Base-by-base conservation (phyloP, 202 grass and related monocot genomes). In the Setaria italica region DNA sequence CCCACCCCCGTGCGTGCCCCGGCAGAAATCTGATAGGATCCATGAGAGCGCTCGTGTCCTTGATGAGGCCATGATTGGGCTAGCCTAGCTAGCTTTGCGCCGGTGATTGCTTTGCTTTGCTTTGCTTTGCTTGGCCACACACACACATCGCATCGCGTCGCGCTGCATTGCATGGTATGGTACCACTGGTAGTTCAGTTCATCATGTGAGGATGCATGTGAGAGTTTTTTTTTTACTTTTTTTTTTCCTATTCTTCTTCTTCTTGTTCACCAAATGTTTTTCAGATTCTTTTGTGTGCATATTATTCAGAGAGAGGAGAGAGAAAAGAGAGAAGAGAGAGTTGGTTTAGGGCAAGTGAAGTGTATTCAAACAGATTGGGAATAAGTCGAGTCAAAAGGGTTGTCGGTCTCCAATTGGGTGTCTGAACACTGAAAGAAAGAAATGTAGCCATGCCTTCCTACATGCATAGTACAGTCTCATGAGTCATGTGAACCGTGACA, bases 211-310 rank as follows among this genome's bases (percentile, higher is more conserved):
- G 53, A 56, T 56, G 79, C 84, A 80, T 84, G 78, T 85, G 78
- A 59, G 81, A 60, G 33, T 62, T 12, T 45, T 62, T 30, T 13
- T 11, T 20, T 17, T 29, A 2, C 34, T 8, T 58, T 35, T 46
- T 35, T 8, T 42, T 51, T 25, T 72, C 6, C 6, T 74, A 3
- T 42, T 77, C 1, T 50, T 80, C 8, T 42, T 66, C 0, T 56
- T 32, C 29, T 70, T 72, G 20, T 1, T 54, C 74, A 80, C 54
- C 69, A 49, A 87, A 84, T 73, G 77, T 88, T 88, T 81, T 88
- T 82, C 66, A 85, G 54, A 85, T 88, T 91, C 77, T 88, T 91
- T 85, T 47, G 85, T 91, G 89, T 91, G 89, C 82, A 91, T 91
- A 91, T 70, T 78, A 83, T 74, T 53, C 62, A 67, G 62, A 64